Conservation (phyloP, 2,329 filamentous ascomycete genomes). For the Hypoxylon sp. region DNA sequence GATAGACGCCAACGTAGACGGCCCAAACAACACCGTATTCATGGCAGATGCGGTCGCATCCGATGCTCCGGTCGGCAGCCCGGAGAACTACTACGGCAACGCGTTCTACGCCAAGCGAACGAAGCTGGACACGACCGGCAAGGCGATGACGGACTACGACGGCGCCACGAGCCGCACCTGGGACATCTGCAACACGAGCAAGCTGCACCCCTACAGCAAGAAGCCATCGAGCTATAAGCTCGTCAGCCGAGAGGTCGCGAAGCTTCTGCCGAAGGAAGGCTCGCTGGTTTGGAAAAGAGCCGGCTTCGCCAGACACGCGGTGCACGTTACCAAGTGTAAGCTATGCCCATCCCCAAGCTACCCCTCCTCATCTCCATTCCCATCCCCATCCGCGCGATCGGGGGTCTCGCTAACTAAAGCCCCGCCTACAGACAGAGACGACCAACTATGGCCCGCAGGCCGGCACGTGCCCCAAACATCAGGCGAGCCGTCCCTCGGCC, state of each 20-base stretch:
- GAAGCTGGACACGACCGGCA: conserved; percentile 78
- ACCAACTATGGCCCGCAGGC: conserved; percentile 87
- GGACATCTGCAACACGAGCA: conserved; percentile 90
- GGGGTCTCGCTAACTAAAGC: background rate
- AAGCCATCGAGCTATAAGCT: conserved; percentile 92
- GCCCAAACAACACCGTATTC: conserved; percentile 86
- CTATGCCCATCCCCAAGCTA: background rate
- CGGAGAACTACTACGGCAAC: conserved; percentile 90
- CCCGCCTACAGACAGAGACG: conserved; percentile 74
- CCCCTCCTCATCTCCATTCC: no score
- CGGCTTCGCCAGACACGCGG: conserved; percentile 86
- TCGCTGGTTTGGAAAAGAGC: conserved; percentile 91
- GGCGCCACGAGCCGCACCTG: conserved; percentile 84
- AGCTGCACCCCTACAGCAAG: conserved; percentile 86
- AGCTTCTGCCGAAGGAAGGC: conserved; percentile 83
- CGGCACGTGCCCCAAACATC: conserved; percentile 91
- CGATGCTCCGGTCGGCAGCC: conserved; percentile 81
- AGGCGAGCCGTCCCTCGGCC: conserved; percentile 79
- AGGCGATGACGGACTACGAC: conserved; percentile 84
- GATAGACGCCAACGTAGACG: conserved; percentile 89
- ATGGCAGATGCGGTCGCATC: conserved; percentile 82
- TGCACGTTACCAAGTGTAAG: conserved; percentile 91
- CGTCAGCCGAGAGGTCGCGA: conserved; percentile 86
- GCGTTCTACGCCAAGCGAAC: conserved; percentile 90
- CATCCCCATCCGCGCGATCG: background rate